Percentiles rank a stretch among this genome's conserved stretches.
These are phyloP conservation scores for Ogataea hybrid DNA, from an alignment of 1,139 yeast genomes.

Conservation along the genomic window DNA sequence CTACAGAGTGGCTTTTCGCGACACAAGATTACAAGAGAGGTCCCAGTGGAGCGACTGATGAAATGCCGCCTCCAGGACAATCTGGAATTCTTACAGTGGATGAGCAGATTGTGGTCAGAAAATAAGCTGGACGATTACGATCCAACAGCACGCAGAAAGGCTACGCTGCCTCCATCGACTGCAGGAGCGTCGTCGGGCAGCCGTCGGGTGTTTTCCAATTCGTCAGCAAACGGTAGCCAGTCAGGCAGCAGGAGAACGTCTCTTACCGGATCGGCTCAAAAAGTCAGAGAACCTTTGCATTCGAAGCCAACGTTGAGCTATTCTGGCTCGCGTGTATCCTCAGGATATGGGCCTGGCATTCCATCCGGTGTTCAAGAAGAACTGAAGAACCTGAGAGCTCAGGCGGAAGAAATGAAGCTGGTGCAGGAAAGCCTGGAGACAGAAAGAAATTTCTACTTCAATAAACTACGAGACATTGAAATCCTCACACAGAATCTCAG, in stretches of 20 bases:
- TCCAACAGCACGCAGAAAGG: conserved; percentile 54
- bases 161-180: conserved; percentile 14
- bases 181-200: conserved; percentile 16
- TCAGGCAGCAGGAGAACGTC: conserved; percentile 20
- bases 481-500: conserved; percentile 67
- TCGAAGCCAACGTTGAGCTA: conserved; percentile 19
- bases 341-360: conserved; percentile 16
- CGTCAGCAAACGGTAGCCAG: conserved; percentile 7
- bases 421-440: conserved; percentile 59
- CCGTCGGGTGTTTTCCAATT: conserved; percentile 20
- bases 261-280: conserved; percentile 13
- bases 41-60: conserved; percentile 78
- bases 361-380: conserved; percentile 26
- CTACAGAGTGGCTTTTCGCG: conserved; percentile 74
- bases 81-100: conserved; percentile 91
- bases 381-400: conserved; percentile 35
- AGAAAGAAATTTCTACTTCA: conserved; percentile 88
- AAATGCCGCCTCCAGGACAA: conserved; percentile 93
- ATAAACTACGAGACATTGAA: conserved; percentile 86
- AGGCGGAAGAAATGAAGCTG: conserved; percentile 49
- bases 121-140: conserved; percentile 74
- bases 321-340: conserved; percentile 12
- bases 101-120: conserved; percentile 78
- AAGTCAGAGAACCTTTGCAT: conserved; percentile 3
- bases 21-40: too few relatives aligned